Conservation (phyloP, 2,329 filamentous ascomycete genomes). For the Calonectria hongkongensis region DNA sequence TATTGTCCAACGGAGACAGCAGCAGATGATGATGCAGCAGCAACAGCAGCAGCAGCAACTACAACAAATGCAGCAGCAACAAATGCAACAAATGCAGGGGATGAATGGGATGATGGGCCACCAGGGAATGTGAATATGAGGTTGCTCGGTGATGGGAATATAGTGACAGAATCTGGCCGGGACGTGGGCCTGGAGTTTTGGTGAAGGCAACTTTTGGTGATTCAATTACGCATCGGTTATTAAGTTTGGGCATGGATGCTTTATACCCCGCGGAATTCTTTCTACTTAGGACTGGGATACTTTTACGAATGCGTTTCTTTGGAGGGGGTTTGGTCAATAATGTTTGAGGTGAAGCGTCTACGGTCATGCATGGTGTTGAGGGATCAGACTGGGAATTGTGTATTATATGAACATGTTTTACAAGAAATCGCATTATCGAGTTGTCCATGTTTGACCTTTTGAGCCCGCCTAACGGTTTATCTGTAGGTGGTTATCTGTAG, state of each 20-base stretch:
- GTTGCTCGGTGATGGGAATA: slow-evolving; percentile 33
- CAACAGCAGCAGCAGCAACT: slow-evolving; percentile 66
- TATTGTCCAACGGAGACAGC: slow-evolving; percentile 58
- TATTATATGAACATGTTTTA: slow-evolving; percentile 36
- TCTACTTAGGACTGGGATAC: slow-evolving; percentile 48
- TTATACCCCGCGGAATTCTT: slow-evolving; percentile 59
- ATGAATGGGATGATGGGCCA: slow-evolving; percentile 74
- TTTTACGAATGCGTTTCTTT: slow-evolving; percentile 40
- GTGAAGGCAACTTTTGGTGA: slow-evolving; percentile 35
- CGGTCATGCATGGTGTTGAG: slow-evolving; percentile 48
- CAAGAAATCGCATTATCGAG: slow-evolving; percentile 22
- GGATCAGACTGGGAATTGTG: slow-evolving; percentile 38
- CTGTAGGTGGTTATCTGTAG: too few species aligned
- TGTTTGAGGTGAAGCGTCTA: slow-evolving; percentile 34
- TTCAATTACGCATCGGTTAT: slow-evolving; percentile 39
- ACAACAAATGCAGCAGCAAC: slow-evolving; percentile 47
- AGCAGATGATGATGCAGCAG: slow-evolving; percentile 62
- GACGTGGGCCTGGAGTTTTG: slow-evolving; percentile 47
- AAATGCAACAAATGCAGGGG: slow-evolving; percentile 61
- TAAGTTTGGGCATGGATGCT: slow-evolving; percentile 51
- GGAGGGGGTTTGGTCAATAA: slow-evolving; percentile 40
- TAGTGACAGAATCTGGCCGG: slow-evolving; percentile 37
- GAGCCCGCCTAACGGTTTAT: not conserved
- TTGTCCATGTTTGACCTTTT: not conserved
- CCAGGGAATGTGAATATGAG: slow-evolving; percentile 65